phyloP scores from a whole-genome alignment of 495 filamentous ascomycete genomes.

The Daldinia vernicosa region DNA sequence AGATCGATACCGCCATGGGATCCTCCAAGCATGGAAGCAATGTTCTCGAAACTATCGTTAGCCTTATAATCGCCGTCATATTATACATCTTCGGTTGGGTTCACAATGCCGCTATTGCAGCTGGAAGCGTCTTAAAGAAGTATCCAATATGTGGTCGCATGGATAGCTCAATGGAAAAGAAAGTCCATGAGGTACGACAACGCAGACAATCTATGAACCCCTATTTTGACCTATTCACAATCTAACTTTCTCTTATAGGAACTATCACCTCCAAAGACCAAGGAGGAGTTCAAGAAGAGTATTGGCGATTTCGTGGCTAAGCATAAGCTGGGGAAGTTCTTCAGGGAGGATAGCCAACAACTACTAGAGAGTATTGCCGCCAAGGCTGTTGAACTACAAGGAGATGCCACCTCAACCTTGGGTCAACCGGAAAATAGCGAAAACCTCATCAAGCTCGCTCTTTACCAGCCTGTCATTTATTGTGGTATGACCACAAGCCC shows the following conservation, averaged over 20 bases:
- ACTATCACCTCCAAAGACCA: slow-evolving; percentile 16
- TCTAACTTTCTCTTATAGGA: slow-evolving; percentile 14
- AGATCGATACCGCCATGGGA: slow-evolving; percentile 21
- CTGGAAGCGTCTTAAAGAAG: slow-evolving; percentile 18
- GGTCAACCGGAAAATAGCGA: slow-evolving; percentile 22
- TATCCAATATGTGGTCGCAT: slow-evolving; percentile 24
- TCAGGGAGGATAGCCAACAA: slow-evolving; percentile 11
- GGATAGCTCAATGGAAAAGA: neutral
- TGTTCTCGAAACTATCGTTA: slow-evolving; percentile 3
- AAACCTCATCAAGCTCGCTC: slow-evolving; percentile 27
- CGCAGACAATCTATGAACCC: neutral
- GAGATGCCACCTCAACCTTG: slow-evolving; percentile 15
- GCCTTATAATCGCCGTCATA: slow-evolving; percentile 20
- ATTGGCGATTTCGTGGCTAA: slow-evolving; percentile 25
- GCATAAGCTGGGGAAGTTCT: slow-evolving; percentile 28
- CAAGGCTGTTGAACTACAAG: slow-evolving; percentile 30
- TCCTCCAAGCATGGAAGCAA: neutral
- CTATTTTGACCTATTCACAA: neutral
- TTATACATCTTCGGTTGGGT: slow-evolving; percentile 26
- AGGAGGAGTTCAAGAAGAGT: slow-evolving; percentile 33
- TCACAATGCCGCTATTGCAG: slow-evolving; percentile 4
- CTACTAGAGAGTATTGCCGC: slow-evolving; percentile 22
- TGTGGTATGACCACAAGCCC: slow-evolving; percentile 20
- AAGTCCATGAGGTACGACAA: slow-evolving; percentile 10
- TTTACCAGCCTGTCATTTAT: slow-evolving; percentile 37